A percentile compares a stretch with the other conserved stretches of the same genome.
Conservation (phyloP, 208 protist species). For the Naegleria fowleri region DNA sequence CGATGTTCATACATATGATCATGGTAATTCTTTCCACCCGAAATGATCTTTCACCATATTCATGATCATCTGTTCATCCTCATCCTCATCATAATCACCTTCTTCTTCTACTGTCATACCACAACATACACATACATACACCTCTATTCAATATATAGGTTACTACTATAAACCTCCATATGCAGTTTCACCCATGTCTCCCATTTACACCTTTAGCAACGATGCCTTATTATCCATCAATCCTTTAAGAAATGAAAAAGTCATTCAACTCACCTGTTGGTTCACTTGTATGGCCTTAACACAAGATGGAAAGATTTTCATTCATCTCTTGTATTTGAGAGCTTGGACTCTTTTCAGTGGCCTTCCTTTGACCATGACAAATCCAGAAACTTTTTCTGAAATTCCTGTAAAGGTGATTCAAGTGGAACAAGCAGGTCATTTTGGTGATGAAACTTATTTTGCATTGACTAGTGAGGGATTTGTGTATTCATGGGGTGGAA, state of each 20-base stretch:
- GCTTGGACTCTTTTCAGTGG: neutral
- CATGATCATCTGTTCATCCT: too few species aligned
- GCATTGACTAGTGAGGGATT: neutral
- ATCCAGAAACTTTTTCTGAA: neutral
- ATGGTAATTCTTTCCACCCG: too few species aligned
- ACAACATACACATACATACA: too few species aligned
- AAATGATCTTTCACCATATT: too few species aligned
- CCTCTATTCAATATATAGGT: too few species aligned
- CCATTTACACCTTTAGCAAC: neutral
- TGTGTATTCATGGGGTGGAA: neutral
- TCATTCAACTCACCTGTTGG: neutral
- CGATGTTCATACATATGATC: too few species aligned
- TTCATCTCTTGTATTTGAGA: neutral
- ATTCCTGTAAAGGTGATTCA: neutral
- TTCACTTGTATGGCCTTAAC: neutral
- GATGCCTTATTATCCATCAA: neutral
- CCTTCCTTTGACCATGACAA: neutral
- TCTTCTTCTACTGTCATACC: too few species aligned
- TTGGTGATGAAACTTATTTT: neutral
- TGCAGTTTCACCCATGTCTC: neutral
- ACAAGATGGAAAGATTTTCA: neutral
- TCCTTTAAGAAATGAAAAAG: neutral
- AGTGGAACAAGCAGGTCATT: neutral
- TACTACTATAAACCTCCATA: neutral
- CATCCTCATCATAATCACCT: too few species aligned